Base-by-base conservation (phyloP, 2,329 filamentous ascomycete genomes). In the Onygenales sp. region DNA sequence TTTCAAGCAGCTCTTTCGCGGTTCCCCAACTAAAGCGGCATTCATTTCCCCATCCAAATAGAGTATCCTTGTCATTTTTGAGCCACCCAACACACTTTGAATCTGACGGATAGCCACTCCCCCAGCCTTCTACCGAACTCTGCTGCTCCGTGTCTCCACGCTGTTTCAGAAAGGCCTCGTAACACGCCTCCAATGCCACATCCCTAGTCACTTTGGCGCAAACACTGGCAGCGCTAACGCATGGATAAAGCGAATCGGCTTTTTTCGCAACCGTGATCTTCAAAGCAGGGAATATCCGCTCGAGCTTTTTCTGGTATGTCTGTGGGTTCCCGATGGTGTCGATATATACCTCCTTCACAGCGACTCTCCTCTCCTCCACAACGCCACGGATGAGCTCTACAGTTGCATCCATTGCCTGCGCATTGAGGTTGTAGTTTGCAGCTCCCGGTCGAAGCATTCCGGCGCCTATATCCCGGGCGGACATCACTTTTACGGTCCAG, bases 1-100 rank as follows among this genome's bases (percentile, higher is more conserved):
- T 74, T 60, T 96, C 91, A 3, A 98, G 74, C 82, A 97, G 81
- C 64, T 97, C 91, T 72, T 94, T 96, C 2, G 87, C 87, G 0
- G 93, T 97, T 0, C 87, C 87, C 93, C 93, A 98, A 65, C 90
- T 95, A 65, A 96, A 97, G 4, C 93, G 79, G 67, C 89, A 95
- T 71, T 97, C 91, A 27, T 81, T 81, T 0, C 92, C 91, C 92
- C 93, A 98, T 11, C 93, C 93, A 73, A 97, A 98, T 1, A 97
- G 73, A 2, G 89, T 88, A 65, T 98, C 85, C 84, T 96, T 92
- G 59, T 92, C 93, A 41, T 74, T 75, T 71, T 84, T 87, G 66
- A 98, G 68, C 92, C 93, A 98, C 21, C 73, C 70, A 2, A 86
- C 82, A 62, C 90, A 95, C 57, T 87, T 81, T 17, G 78, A 83